Evolutionary conservation across 148 eudicot species (phyloP).

Genomic region (Fallopia convolvulus): DNA sequence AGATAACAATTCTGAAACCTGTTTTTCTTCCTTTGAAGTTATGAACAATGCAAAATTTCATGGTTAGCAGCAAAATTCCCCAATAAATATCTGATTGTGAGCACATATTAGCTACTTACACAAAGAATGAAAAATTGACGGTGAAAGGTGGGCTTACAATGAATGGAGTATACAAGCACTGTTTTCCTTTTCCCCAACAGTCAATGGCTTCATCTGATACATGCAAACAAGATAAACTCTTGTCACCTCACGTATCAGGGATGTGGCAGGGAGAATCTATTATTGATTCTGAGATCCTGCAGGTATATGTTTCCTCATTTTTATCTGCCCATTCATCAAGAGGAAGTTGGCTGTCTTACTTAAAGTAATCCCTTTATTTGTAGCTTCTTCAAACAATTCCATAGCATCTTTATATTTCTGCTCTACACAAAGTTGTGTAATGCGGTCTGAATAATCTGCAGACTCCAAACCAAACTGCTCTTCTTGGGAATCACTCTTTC

Average conservation of each 20-base stretch:
- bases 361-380: slow-evolving; percentile 35
- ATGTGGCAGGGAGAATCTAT: not conserved
- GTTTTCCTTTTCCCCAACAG: not conserved
- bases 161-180: not conserved
- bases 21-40: no score
- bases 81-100: no score
- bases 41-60: no score
- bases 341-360: slow-evolving; percentile 44
- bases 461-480: slow-evolving; percentile 30
- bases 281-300: slow-evolving; percentile 8
- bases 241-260: not conserved
- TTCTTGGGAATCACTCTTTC: slow-evolving; percentile 14
- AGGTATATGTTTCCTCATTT: slow-evolving; percentile 32
- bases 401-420: slow-evolving; percentile 68
- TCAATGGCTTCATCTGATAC: not conserved
- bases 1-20: no score
- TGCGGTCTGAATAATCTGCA: slow-evolving; percentile 40
- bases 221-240: not conserved
- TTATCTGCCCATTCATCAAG: slow-evolving; percentile 64
- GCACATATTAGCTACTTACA: not conserved
- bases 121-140: not conserved
- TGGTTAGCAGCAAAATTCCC: no score
- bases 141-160: not conserved
- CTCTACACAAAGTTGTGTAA: slow-evolving; percentile 44
- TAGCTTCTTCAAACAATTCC: slow-evolving; percentile 42